Conservation (phyloP, 2,329 filamentous ascomycete species). For the Tolypocladium ophioglossoides region DNA sequence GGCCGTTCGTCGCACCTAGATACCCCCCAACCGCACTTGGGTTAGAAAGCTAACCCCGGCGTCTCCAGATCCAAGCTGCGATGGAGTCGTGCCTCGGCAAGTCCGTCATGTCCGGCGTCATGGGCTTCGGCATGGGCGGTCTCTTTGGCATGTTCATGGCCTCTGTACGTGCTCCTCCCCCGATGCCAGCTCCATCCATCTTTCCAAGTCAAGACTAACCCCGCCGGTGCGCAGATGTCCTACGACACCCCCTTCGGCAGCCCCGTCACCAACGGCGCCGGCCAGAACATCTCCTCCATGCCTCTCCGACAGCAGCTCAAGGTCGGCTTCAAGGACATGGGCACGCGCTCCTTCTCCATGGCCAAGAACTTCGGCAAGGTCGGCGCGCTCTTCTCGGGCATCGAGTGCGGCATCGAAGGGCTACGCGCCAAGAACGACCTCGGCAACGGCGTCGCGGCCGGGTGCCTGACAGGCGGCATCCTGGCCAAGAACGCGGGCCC, state of each 20-base stretch:
- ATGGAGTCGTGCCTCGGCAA: constrained; percentile 94
- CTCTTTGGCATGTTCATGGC: constrained; percentile 98
- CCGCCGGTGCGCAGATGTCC: constrained; percentile 58
- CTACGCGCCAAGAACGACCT: constrained; percentile 89
- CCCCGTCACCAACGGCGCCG: constrained; percentile 25
- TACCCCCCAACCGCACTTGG: background rate
- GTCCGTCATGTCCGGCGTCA: constrained; percentile 77
- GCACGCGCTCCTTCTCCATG: constrained; percentile 65
- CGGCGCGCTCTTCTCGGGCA: constrained; percentile 81
- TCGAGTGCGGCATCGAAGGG: constrained; percentile 93
- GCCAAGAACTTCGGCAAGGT: constrained; percentile 95
- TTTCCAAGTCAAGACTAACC: background rate
- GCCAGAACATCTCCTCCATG: constrained; percentile 42
- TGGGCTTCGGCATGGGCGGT: constrained; percentile 90
- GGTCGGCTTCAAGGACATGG: constrained; percentile 91
- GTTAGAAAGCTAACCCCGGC: background rate
- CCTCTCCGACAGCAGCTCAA: constrained; percentile 77
- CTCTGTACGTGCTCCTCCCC: constrained; percentile 49
- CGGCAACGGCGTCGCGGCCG: constrained; percentile 74
- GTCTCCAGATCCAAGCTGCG: constrained; percentile 57
- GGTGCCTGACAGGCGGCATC: constrained; percentile 84
- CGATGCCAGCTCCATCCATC: background rate
- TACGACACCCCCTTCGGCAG: constrained; percentile 84
- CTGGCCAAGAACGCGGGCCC: constrained; percentile 81
- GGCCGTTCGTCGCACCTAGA: constrained; percentile 19